Evolutionary conservation across 495 filamentous ascomycete species (phyloP).

Genomic region (Arthonia radiata): DNA sequence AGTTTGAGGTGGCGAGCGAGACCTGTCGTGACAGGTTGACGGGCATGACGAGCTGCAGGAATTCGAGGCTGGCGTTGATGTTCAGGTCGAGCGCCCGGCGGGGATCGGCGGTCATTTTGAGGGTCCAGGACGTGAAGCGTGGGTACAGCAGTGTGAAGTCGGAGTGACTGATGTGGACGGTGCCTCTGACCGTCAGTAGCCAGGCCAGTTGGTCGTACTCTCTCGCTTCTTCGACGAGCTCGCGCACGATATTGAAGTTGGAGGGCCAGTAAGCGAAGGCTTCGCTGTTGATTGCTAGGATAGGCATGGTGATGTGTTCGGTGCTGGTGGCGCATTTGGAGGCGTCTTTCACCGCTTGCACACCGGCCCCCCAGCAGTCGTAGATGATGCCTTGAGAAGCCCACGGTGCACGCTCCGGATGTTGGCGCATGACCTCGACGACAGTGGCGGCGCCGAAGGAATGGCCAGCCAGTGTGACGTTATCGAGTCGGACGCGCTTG

Average conservation of each 20-base stretch:
- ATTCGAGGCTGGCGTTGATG: constrained; percentile 27
- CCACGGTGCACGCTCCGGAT: constrained; percentile 21
- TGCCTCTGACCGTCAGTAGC: constrained; percentile 33
- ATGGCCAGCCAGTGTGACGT: constrained; percentile 14
- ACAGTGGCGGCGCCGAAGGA: constrained; percentile 17
- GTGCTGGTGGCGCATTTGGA: constrained; percentile 10
- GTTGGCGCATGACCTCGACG: constrained; percentile 18
- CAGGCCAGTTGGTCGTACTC: constrained; percentile 22
- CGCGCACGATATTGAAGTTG: constrained; percentile 25
- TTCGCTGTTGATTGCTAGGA: constrained; percentile 33
- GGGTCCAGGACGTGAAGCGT: constrained; percentile 22
- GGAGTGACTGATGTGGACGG: constrained; percentile 29
- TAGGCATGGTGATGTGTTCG: constrained; percentile 20
- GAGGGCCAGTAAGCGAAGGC: constrained; percentile 36
- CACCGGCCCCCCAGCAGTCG: constrained; percentile 28
- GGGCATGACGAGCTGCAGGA: constrained; percentile 20
- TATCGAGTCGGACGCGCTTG: constrained; percentile 10
- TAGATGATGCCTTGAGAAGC: constrained; percentile 32
- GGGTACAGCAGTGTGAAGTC: constrained; percentile 37
- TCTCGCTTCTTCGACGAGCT: constrained; percentile 24
- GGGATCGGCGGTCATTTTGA: constrained; percentile 32
- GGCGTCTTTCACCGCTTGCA: constrained; percentile 8
- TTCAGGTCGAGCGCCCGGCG: constrained; percentile 30
- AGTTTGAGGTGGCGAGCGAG: no score
- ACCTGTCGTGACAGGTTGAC: no score